Evolutionary conservation across 1,139 yeast genomes (phyloP).

Genomic region (Taphrina confusa): DNA sequence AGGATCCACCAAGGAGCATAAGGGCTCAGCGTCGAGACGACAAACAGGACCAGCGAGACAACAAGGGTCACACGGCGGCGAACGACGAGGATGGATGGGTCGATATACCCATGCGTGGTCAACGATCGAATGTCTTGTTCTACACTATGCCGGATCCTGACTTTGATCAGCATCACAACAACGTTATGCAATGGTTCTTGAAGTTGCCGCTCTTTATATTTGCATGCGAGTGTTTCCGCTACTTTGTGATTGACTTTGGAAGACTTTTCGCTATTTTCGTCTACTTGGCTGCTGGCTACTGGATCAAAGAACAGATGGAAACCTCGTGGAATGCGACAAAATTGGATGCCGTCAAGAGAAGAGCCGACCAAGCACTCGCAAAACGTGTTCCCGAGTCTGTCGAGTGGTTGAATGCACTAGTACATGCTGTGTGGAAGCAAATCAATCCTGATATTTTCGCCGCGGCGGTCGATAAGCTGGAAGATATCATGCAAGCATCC

Average conservation of each 20-base stretch:
- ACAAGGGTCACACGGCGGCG: conserved; percentile 4
- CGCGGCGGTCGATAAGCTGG: conserved; percentile 28
- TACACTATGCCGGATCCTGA: conserved; percentile 21
- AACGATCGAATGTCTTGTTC: conserved; percentile 14
- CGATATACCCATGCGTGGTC: conserved; percentile 22
- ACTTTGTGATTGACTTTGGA: conserved; percentile 18
- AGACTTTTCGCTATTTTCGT: neutral
- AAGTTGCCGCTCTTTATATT: conserved; percentile 8
- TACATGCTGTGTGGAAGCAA: conserved; percentile 23
- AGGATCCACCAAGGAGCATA: neutral
- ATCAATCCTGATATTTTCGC: conserved; percentile 32
- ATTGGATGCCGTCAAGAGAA: conserved; percentile 12
- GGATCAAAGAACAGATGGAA: conserved; percentile 22
- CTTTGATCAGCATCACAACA: conserved; percentile 17
- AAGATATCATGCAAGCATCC: conserved; percentile 36
- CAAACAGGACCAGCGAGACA: neutral
- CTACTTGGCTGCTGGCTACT: conserved; percentile 9
- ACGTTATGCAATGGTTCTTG: conserved; percentile 18
- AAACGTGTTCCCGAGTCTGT: conserved; percentile 32
- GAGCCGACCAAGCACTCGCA: conserved; percentile 22
- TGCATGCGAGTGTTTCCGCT: conserved; percentile 12
- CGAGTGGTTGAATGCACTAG: conserved; percentile 33
- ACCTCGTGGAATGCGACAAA: conserved; percentile 5
- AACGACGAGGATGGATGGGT: conserved; percentile 26
- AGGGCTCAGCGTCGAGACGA: conserved; percentile 6